Evolutionary conservation across 1,284 basidiomycete genomes (phyloP).

Genomic region (Malassezia cuniculi): DNA sequence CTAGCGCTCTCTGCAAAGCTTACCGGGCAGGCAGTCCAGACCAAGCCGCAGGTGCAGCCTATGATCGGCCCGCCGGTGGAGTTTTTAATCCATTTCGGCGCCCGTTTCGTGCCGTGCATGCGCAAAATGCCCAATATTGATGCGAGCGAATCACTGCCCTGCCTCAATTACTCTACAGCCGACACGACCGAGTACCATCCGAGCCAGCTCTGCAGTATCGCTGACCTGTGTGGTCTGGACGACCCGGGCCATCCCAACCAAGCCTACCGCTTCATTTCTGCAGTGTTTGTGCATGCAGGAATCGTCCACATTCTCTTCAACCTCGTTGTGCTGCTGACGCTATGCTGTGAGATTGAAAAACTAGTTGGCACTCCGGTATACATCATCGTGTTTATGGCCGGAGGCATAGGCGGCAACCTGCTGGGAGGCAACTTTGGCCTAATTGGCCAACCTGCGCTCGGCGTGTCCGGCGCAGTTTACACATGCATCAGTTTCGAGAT

Average conservation of each 20-base stretch:
- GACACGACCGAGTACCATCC: conserved; percentile 35
- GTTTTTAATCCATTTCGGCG: conserved; percentile 70
- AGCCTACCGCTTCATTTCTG: conserved; percentile 59
- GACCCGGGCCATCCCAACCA: conserved; percentile 60
- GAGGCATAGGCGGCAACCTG: conserved; percentile 64
- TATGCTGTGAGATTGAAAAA: conserved; percentile 59
- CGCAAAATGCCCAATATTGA: conserved; percentile 49
- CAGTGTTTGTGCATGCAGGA: conserved; percentile 72
- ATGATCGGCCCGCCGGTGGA: conserved; percentile 81
- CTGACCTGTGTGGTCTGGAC: conserved; percentile 67
- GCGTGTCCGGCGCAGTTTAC: conserved; percentile 80
- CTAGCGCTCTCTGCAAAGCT: conserved; percentile 30
- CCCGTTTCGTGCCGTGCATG: conserved; percentile 82
- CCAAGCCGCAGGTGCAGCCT: conserved; percentile 64
- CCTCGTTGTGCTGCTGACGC: conserved; percentile 69
- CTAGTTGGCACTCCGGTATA: conserved; percentile 60
- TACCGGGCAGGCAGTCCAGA: conserved; percentile 43
- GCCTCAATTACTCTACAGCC: conserved; percentile 49
- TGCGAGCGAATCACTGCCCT: conserved; percentile 53
- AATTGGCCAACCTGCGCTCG: conserved; percentile 77
- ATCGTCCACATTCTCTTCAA: conserved; percentile 71
- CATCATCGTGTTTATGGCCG: conserved; percentile 67
- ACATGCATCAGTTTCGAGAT: conserved; percentile 67
- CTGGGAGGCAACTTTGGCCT: conserved; percentile 78
- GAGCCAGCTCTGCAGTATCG: conserved; percentile 57